Base-by-base conservation (phyloP, 192 early-diverging fungal species). In the Coemansia asiatica region DNA sequence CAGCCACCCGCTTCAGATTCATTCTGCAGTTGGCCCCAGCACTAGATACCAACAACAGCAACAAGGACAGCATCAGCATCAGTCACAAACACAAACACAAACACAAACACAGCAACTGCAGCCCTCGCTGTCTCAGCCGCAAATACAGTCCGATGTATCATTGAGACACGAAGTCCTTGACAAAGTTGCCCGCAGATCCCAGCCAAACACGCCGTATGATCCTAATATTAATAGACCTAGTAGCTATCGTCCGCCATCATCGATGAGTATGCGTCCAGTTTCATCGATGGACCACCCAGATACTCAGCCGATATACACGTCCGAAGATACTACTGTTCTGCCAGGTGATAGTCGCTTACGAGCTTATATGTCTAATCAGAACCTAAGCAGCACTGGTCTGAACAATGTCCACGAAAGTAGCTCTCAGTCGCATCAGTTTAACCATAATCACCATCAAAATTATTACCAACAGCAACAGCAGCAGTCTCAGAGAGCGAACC, bases 101-200 rank as follows among this genome's bases (percentile, higher is more conserved):
- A n/a, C 33, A 22, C 26, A 8, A 16, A 22, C 25, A 29, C n/a
- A 40, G n/a, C 48, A 49, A 31, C 61, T 27, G 8, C 26, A 35
- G 29, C 49, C 23, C 2, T 31, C 48, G n/a, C 38, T 48, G 12
- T 40, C 36, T 22, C 57, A 59, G 35, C 33, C 57, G 54, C 28
- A 56, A 29, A 56, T 56, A 33, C 67, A 46, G 27, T 61, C 40
- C 10, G 76, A 73, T 29, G 26, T 60, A 36, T 73, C 71, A 4
- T 60, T 79, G 31, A 56, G 76, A 22, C 76, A 79, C 28, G 76
- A 79, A 61, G 76, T 79, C 6, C 56, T 79, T 19, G 76, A 73
- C 64, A 79, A 73, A 51, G 61, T 64, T 22, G 76, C 71, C n/a
- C 76, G 76, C 44, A 64, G 57, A 19, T 79, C 76, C 33, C 76